Percentiles rank a stretch among this genome's conserved stretches.
Evolutionary conservation across 495 filamentous ascomycete species (phyloP).

Genomic region (Schizothecium vesticola): DNA sequence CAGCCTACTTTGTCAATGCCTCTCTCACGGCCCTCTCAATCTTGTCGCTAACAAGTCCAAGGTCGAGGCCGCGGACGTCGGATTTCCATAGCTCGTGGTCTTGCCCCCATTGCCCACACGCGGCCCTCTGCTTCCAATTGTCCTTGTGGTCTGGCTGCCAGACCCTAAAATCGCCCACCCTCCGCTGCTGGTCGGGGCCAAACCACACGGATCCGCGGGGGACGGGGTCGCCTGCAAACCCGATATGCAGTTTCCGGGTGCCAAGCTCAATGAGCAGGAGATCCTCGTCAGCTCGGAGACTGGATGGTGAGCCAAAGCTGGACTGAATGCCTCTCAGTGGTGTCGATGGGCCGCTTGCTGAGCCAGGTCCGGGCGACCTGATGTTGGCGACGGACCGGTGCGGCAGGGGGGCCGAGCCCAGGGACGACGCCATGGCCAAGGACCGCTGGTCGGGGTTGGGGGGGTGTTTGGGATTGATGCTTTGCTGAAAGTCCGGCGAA

Average conservation of each 20-base stretch:
- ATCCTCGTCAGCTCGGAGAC: constrained; percentile 79
- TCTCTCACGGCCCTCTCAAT: constrained; percentile 78
- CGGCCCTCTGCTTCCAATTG: constrained; percentile 38
- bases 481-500: too few relatives aligned
- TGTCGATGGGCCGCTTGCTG: constrained; percentile 48
- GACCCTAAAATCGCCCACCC: constrained; percentile 74
- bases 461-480: too few relatives aligned
- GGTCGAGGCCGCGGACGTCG: constrained; percentile 65
- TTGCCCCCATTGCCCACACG: constrained; percentile 56
- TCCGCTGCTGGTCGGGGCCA: constrained; percentile 63
- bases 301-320: constrained; percentile 65
- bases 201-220: constrained; percentile 70
- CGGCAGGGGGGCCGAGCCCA: constrained; percentile 29
- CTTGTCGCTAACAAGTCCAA: constrained; percentile 80
- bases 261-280: constrained; percentile 78
- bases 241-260: constrained; percentile 69
- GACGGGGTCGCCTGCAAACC: constrained; percentile 73
- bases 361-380: constrained; percentile 28
- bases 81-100: constrained; percentile 77
- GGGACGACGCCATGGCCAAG: constrained; percentile 19
- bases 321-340: constrained; percentile 55
- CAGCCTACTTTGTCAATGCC: constrained; percentile 66
- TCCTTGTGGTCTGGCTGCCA: constrained; percentile 55
- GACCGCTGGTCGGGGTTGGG: background rate
- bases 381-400: constrained; percentile 51